Evolutionary conservation across 805 yeast genomes (phyloP), one percentile per base, ranked within the genome.

Genomic region (Pichia scutulata): DNA sequence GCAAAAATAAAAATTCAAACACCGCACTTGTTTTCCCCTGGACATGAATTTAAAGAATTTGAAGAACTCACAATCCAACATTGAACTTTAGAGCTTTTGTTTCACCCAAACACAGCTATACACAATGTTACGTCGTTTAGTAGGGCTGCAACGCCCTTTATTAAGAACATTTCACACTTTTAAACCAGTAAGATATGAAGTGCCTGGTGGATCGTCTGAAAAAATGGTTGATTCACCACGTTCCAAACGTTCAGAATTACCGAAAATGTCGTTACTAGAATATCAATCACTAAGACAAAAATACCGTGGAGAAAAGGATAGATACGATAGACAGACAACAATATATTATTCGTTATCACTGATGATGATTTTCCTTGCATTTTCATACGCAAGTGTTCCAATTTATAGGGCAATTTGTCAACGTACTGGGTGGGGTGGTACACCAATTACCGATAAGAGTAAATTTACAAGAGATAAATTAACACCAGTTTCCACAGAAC

Each of bases 371-470:
- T 86, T 88, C 55, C 68, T 88, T 18, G 87, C 95, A 0, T 71
- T 92, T 7, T 77, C 95, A 0, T 93, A 89, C 67, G 86, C 89
- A 10, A 87, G 97, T 1, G 99, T 93, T 19, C 98, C 98, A 5
- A 70, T 93, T 7, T 93, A 93, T 67, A 73, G 97, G 57, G 89
- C 90, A 9, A 75, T 93, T 28, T 93, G 99, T 72, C 87, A 90
- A 59, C 78, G 95, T 67, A 90, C 97, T 0, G 99, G 99, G 0
- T 93, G 86, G 78, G 97, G 92, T 46, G 99, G 99, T 41, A 82
- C 85, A 9, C 98, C 98, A 12, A 85, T 90, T 59, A 90, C 97
- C 0, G 98, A 93, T 63, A 68, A 73, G 42, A 66, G 82, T 12
- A 81, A 78, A 59, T 87, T 93, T 67, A 87, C 97, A 1, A 81